A percentile compares a stretch with the other conserved stretches of the same genome.
Conservation (phyloP, 768 basidiomycete genomes). For the Lactarius indigo region DNA sequence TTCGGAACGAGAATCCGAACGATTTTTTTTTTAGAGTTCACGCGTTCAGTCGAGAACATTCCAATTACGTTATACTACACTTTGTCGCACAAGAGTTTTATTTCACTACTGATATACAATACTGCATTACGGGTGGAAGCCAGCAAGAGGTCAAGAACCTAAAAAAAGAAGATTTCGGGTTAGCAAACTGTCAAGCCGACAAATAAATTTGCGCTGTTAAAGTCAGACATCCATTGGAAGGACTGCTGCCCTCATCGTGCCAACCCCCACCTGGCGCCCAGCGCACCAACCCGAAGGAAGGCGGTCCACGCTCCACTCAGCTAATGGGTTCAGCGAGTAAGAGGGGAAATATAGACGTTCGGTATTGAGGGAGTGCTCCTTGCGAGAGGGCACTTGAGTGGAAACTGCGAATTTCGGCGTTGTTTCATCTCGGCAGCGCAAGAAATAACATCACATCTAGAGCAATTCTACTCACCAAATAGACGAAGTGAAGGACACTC, state of each 20-base stretch:
- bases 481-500: background rate
- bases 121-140: no score
- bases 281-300: slow-evolving; percentile 50
- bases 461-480: slow-evolving; percentile 3
- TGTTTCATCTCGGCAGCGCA: slow-evolving; percentile 26
- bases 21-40: background rate
- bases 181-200: background rate
- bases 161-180: background rate
- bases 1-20: background rate
- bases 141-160: background rate
- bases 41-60: no score
- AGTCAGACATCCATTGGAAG: slow-evolving; percentile 92
- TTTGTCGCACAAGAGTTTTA: no score
- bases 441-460: background rate
- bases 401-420: slow-evolving; percentile 85
- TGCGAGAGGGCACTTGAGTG: slow-evolving; percentile 64
- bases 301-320: slow-evolving; percentile 62
- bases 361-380: slow-evolving; percentile 70
- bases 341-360: slow-evolving; percentile 73
- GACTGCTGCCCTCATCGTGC: slow-evolving; percentile 59
- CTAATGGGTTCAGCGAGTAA: slow-evolving; percentile 60
- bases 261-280: slow-evolving; percentile 72
- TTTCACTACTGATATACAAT: no score
- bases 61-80: no score
- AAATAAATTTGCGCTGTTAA: slow-evolving; percentile 12